These are phyloP conservation scores for Mycosphaerella arachidis DNA, from an alignment of 2,329 filamentous ascomycete genomes.

Conservation along the genomic window DNA sequence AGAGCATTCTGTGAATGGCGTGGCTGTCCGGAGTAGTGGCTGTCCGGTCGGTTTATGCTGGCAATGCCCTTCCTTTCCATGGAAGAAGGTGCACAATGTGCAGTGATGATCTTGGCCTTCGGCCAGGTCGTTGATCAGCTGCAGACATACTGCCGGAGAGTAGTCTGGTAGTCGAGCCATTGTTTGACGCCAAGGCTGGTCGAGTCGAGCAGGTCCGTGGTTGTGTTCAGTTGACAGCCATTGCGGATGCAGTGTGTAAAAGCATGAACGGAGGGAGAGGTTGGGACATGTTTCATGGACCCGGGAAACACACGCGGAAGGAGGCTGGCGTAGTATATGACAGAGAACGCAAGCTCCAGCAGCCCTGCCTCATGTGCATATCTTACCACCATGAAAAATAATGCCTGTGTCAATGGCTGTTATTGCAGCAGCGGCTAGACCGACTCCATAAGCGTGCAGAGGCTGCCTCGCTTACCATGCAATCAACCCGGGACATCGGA, in stretches of 20 bases:
- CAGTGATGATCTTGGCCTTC: slow-evolving; percentile 20
- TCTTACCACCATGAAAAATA: not conserved
- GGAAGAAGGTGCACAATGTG: slow-evolving; percentile 21
- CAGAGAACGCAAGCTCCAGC: not conserved
- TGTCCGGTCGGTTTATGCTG: slow-evolving; percentile 3
- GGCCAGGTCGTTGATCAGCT: slow-evolving; percentile 17
- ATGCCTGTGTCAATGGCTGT: too few relatives aligned
- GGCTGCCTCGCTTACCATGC: not conserved
- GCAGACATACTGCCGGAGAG: slow-evolving; percentile 17
- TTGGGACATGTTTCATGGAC: not conserved
- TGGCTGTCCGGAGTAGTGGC: slow-evolving; percentile 8
- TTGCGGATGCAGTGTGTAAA: not conserved
- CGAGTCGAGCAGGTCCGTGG: not conserved
- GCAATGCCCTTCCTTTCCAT: slow-evolving; percentile 9
- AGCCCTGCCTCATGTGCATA: not conserved
- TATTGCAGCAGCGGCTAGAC: too few relatives aligned
- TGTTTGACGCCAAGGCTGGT: not conserved
- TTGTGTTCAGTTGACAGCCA: not conserved
- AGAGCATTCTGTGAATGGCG: slow-evolving; percentile 20
- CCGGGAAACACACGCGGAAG: not conserved
- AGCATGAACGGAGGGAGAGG: not conserved
- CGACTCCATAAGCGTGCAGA: not conserved
- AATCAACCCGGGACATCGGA: not conserved
- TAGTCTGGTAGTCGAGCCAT: slow-evolving; percentile 6
- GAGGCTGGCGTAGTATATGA: not conserved